These are phyloP conservation scores for Botrytis hyacinthi DNA, from an alignment of 2,329 filamentous ascomycete genomes.

Conservation along the genomic window DNA sequence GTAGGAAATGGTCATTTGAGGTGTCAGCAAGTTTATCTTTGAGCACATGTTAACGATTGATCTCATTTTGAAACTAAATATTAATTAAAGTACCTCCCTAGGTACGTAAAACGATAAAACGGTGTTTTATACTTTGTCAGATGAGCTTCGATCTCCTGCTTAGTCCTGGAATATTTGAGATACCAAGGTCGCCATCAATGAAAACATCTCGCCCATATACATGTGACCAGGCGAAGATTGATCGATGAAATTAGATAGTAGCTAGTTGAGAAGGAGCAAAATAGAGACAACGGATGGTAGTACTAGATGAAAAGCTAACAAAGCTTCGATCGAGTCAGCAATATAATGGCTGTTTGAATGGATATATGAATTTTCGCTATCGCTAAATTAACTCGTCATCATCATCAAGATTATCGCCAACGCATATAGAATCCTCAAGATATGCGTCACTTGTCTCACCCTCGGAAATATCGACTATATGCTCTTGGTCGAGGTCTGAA, in stretches of 20 bases:
- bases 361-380: neutral
- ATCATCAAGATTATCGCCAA: neutral
- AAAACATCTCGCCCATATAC: neutral
- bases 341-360: neutral
- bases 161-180: neutral
- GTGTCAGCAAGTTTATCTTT: neutral
- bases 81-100: neutral
- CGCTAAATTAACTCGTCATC: neutral
- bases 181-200: neutral
- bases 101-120: neutral
- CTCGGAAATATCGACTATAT: neutral
- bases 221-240: neutral
- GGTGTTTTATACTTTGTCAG: no score
- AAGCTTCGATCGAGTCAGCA: neutral
- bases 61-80: neutral
- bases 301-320: neutral
- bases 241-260: neutral
- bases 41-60: neutral
- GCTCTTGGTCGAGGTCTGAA: accelerated
- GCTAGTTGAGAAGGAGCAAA: neutral
- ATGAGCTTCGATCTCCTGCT: neutral
- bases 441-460: no score
- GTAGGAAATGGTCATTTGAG: no score
- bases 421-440: neutral
- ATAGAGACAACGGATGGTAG: neutral